Evolutionary conservation across 2,329 filamentous ascomycete species (phyloP).

Genomic region (Aschersonia sp.): DNA sequence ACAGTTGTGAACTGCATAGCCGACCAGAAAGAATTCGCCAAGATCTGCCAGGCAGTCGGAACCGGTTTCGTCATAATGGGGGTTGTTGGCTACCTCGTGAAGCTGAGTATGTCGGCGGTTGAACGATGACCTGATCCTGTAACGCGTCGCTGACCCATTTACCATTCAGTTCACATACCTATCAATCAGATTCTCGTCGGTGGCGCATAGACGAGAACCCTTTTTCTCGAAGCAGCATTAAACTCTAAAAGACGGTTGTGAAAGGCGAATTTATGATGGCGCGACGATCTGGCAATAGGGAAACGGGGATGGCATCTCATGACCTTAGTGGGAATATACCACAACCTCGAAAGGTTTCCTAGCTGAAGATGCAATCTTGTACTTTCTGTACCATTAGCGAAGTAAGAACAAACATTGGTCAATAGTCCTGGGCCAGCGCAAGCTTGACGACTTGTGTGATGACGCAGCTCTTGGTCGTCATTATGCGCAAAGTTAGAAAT

Average conservation of each 20-base stretch:
- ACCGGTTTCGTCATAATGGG: conserved; percentile 59
- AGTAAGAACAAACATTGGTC: no score
- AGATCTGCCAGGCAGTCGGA: conserved; percentile 44
- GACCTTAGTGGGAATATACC: no score
- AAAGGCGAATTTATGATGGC: background rate
- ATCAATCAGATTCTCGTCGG: conserved; percentile 58
- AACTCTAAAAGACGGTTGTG: background rate
- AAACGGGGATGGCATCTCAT: background rate
- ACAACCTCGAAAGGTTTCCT: no score
- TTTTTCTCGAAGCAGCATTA: background rate
- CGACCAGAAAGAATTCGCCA: conserved; percentile 27
- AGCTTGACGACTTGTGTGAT: no score
- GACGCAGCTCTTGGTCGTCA: no score
- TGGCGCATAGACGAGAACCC: conserved; percentile 33
- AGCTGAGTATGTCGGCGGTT: conserved; percentile 38
- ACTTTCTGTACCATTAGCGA: no score
- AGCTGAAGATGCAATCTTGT: no score
- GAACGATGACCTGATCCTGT: background rate
- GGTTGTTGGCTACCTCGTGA: conserved; percentile 54
- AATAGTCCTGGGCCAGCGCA: no score
- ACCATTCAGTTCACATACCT: conserved; percentile 44
- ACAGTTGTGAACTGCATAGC: conserved; percentile 11
- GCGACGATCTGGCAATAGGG: background rate
- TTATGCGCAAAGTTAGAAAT: no score
- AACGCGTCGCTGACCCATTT: background rate